Evolutionary conservation across 257 asterid species (phyloP).

Genomic region (Hygrophila difformis): DNA sequence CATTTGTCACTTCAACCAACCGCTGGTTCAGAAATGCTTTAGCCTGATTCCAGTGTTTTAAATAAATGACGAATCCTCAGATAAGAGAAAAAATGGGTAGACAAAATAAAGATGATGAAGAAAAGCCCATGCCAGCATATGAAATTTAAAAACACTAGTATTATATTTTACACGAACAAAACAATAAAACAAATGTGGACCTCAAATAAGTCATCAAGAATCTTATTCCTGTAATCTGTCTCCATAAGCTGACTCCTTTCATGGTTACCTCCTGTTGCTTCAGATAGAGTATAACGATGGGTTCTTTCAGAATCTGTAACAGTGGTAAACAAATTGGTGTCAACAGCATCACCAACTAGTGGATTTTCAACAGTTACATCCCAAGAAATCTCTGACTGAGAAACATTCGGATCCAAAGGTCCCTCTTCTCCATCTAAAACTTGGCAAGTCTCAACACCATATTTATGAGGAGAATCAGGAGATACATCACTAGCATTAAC

Average conservation of each 20-base stretch:
- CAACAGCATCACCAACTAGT: constrained; percentile 33
- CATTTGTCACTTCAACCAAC: constrained; percentile 66
- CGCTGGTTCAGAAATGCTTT: constrained; percentile 90
- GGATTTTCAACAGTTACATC: constrained; percentile 64
- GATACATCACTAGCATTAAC: constrained; percentile 70
- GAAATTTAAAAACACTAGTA: too few species aligned
- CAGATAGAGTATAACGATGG: constrained; percentile 24
- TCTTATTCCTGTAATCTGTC: constrained; percentile 85
- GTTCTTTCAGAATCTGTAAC: constrained; percentile 20
- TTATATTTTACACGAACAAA: too few species aligned
- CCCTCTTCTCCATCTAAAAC: constrained; percentile 17
- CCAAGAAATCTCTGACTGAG: constrained; percentile 65
- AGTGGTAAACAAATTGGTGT: constrained; percentile 26
- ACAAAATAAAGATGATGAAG: too few species aligned
- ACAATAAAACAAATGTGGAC: constrained; percentile 21
- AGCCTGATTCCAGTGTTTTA: constrained; percentile 37
- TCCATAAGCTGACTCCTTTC: constrained; percentile 87
- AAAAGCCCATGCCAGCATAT: too few species aligned
- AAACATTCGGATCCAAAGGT: constrained; percentile 31
- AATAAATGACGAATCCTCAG: constrained; percentile 21
- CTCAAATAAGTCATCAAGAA: constrained; percentile 95
- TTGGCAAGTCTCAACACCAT: constrained; percentile 26
- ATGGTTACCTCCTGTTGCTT: constrained; percentile 24
- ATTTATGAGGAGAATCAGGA: constrained; percentile 39
- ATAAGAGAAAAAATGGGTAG: too few species aligned